Evolutionary conservation across 495 filamentous ascomycete species (phyloP).

Genomic region (Chaetomidium leptoderma): DNA sequence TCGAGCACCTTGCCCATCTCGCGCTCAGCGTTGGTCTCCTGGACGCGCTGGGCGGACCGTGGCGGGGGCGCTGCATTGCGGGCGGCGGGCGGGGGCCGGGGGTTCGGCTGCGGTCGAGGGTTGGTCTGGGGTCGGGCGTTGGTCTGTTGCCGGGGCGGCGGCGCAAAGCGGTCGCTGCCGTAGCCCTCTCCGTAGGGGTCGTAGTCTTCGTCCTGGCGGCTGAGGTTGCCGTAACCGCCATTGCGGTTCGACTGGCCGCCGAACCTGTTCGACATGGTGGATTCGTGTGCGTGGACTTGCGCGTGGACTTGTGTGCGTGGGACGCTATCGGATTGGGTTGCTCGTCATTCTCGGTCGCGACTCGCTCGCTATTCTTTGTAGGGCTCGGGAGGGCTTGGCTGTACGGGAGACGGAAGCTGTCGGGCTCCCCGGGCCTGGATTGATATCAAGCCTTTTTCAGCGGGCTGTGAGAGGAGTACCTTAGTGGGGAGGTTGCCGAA

Average conservation of each 20-base stretch:
- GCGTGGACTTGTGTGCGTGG: no score
- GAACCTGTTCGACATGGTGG: slow-evolving; percentile 44
- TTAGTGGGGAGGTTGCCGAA: background rate
- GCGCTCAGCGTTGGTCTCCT: slow-evolving; percentile 44
- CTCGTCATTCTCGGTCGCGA: slow-evolving; percentile 25
- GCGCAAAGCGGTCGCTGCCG: slow-evolving; percentile 36
- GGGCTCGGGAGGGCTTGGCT: background rate
- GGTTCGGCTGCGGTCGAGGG: slow-evolving; percentile 23
- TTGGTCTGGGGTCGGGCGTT: slow-evolving; percentile 23
- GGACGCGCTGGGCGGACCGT: slow-evolving; percentile 28
- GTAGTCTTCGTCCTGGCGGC: slow-evolving; percentile 39
- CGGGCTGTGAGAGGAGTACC: no score
- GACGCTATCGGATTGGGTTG: slow-evolving; percentile 22
- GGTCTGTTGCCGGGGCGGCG: slow-evolving; percentile 25
- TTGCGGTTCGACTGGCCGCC: slow-evolving; percentile 41
- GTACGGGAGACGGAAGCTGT: no score
- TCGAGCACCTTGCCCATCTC: slow-evolving; percentile 49
- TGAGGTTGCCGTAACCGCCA: slow-evolving; percentile 29
- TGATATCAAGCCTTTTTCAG: no score
- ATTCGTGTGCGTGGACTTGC: no score
- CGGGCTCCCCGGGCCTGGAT: no score
- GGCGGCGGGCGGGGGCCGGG: slow-evolving; percentile 19
- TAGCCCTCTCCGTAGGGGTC: slow-evolving; percentile 47
- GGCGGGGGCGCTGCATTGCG: slow-evolving; percentile 26
- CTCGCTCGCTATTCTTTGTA: background rate